Evolutionary conservation across 2,329 filamentous ascomycete genomes (phyloP), one percentile per base, ranked within the genome.

Genomic region (Hypomyces rosellus): DNA sequence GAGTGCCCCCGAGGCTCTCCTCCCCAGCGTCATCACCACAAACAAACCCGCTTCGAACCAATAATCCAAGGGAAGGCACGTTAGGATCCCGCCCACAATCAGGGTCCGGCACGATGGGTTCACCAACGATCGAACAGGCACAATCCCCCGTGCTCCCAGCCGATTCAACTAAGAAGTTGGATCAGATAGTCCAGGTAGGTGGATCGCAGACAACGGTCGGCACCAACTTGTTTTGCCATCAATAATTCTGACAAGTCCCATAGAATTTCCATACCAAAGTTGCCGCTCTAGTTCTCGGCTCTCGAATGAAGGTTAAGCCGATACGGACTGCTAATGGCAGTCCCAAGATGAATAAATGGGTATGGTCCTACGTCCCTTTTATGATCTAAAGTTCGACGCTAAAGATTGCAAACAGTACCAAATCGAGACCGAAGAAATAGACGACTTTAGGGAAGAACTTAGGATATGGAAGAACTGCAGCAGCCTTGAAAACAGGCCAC

Each of bases 231-330:
- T 25, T n/a, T n/a, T 20, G 43, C 16, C 13, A 11, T 25, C 8
- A 13, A 39, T 52, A 39, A 36, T 14, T 16, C 48, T 41, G n/a
- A 36, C 25, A 12, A 8, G 51, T 4, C 4, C 38, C 15, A 25
- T 62, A 96, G 90, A 96, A 96, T 66, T 93, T 95, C 69, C 88
- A 91, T 66, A 84, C 83, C 58, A 97, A 96, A 73, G 85, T 88
- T 34, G 89, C 90, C 37, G 80, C 93, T 46, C 80, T 93, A 45
- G 85, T 97, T 49, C 74, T 95, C 34, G 87, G 91, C 57, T 87
- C 91, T 9, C 81, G 92, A 58, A 84, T 91, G 55, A 81, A 83
- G 49, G 77, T 95, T 8, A 84, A 63, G 69, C 79, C 65, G 65
- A 77, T 61, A 15, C 64, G 65, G 6, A 64, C 63, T 48, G 59